Evolutionary conservation across 345 rosid genomes (phyloP).

Genomic region (Euphorbia lathyris): DNA sequence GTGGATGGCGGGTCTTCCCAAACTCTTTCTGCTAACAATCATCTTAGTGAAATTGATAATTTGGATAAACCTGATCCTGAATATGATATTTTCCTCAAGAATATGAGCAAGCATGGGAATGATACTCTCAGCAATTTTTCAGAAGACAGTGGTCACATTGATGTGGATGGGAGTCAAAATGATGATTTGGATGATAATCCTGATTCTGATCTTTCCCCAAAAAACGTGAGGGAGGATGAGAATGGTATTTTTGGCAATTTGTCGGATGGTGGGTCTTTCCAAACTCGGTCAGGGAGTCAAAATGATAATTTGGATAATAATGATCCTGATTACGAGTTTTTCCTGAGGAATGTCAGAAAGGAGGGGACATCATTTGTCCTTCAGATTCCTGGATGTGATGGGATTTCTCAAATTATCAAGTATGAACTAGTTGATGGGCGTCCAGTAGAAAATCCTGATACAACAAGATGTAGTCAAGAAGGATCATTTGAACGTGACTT

Average conservation of each 20-base stretch:
- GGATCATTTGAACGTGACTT: slow-evolving; percentile 6
- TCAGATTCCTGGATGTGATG: slow-evolving; percentile 17
- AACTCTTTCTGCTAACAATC: neutral
- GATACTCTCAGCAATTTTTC: too few relatives aligned
- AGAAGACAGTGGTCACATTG: too few relatives aligned
- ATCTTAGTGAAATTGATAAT: neutral
- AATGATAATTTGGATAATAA: neutral
- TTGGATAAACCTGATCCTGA: neutral
- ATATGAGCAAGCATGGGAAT: too few relatives aligned
- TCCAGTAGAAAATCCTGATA: neutral
- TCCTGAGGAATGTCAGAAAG: slow-evolving; percentile 24
- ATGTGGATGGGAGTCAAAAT: neutral
- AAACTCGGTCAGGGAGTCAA: neutral
- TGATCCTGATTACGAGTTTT: slow-evolving; percentile 38
- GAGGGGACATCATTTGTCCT: slow-evolving; percentile 27
- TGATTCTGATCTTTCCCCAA: slow-evolving; percentile 33
- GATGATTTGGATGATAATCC: slow-evolving; percentile 23
- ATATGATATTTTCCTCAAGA: too few relatives aligned
- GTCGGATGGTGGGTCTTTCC: neutral
- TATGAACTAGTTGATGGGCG: slow-evolving; percentile 5
- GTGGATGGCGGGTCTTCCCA: neutral
- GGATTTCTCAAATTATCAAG: slow-evolving; percentile 1
- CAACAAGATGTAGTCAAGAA: neutral
- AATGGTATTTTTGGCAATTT: too few relatives aligned
- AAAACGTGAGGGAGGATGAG: slow-evolving; percentile 12